Conservation (phyloP, 2,329 filamentous ascomycete genomes). For the Cercospora sojina region DNA sequence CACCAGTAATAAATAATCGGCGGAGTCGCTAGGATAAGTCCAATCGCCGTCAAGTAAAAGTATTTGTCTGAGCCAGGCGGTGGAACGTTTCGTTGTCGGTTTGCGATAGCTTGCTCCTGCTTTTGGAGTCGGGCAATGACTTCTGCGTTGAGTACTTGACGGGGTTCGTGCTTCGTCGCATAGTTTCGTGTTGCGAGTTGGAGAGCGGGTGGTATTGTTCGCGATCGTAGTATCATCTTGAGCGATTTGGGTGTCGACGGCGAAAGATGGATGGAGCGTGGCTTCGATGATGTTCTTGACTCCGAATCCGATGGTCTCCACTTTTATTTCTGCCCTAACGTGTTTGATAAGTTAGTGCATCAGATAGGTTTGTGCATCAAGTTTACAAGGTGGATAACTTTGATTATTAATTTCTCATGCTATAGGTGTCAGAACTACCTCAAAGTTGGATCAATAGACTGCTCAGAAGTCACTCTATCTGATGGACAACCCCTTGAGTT, state of each 20-base stretch:
- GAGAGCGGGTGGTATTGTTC: not conserved
- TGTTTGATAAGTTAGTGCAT: too few relatives aligned
- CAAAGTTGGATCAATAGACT: too few relatives aligned
- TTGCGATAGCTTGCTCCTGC: constrained; percentile 16
- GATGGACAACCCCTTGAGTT: too few relatives aligned
- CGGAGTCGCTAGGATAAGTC: constrained; percentile 30
- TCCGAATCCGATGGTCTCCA: not conserved
- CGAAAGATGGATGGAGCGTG: not conserved
- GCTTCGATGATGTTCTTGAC: not conserved
- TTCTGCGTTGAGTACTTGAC: constrained; percentile 4
- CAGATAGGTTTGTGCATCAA: too few relatives aligned
- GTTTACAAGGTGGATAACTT: too few relatives aligned
- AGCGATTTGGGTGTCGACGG: not conserved
- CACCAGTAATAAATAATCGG: constrained; percentile 35
- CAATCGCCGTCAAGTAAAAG: constrained; percentile 26
- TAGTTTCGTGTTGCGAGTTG: not conserved
- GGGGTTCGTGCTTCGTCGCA: not conserved
- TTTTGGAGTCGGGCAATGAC: constrained; percentile 12
- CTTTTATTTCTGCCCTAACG: not conserved
- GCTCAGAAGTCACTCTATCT: too few relatives aligned
- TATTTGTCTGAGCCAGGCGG: constrained; percentile 17
- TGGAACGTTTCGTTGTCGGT: constrained; percentile 5
- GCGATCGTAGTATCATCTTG: not conserved
- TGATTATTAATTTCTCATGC: too few relatives aligned
- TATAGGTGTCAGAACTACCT: too few relatives aligned